phyloP scores from a whole-genome alignment of 2,329 filamentous ascomycete genomes.

The Neofusicoccum parvum region DNA sequence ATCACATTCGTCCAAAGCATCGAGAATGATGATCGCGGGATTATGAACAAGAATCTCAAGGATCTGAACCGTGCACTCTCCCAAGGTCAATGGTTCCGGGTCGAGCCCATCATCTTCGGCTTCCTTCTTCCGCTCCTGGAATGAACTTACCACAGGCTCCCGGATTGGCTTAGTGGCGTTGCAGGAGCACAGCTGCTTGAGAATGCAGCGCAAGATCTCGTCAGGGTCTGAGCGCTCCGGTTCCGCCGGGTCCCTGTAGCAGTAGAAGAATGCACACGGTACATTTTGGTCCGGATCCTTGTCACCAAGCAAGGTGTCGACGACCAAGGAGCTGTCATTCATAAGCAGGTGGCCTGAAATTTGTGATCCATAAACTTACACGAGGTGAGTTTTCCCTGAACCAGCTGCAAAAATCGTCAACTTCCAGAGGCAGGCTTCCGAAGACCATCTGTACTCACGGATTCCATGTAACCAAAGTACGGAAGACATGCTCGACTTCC shows the following conservation, averaged over 20 bases:
- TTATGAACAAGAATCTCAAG: neutral
- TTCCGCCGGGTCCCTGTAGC: conserved; percentile 26
- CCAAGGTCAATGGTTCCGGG: neutral
- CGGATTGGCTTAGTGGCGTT: neutral
- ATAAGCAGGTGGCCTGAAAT: conserved; percentile 17
- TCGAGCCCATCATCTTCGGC: neutral
- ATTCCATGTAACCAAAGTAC: neutral
- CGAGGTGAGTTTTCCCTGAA: conserved; percentile 23
- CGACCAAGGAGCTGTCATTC: neutral
- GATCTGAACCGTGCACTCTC: neutral
- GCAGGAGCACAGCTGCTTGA: neutral
- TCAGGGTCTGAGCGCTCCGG: neutral
- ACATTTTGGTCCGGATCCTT: too few relatives aligned
- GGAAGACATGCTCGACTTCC: conserved; percentile 11
- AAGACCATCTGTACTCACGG: neutral
- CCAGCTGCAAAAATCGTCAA: neutral
- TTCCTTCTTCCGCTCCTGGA: neutral
- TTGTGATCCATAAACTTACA: conserved; percentile 22
- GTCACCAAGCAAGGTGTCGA: neutral
- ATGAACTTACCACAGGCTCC: neutral
- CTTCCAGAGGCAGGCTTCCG: too few relatives aligned
- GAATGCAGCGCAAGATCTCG: neutral
- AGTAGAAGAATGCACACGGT: conserved; percentile 27
- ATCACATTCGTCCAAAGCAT: conserved; percentile 41
- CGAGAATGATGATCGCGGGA: conserved; percentile 36